Percentiles rank a stretch among this genome's conserved stretches.
Evolutionary conservation across 1,139 yeast genomes (phyloP).

Genomic region (Nakaseomyces bracarensis): DNA sequence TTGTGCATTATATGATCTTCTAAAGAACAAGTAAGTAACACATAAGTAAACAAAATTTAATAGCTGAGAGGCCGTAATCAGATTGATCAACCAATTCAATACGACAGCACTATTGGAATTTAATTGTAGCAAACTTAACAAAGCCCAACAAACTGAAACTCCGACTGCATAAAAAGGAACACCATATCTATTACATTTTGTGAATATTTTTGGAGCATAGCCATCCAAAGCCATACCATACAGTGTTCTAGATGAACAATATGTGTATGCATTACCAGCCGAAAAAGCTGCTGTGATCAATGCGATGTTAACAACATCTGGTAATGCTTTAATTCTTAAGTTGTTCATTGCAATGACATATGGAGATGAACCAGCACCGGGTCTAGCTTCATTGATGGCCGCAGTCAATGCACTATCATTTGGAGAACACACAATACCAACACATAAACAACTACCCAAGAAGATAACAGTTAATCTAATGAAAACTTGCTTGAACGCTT

Average conservation of each 20-base stretch:
- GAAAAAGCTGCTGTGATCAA: conserved; percentile 57
- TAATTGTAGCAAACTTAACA: conserved; percentile 45
- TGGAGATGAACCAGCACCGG: conserved; percentile 58
- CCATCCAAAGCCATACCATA: conserved; percentile 54
- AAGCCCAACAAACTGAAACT: conserved; percentile 40
- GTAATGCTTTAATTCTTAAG: conserved; percentile 45
- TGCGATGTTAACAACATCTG: conserved; percentile 56
- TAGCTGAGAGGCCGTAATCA: conserved; percentile 74
- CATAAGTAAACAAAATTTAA: conserved; percentile 62
- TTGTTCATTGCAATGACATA: conserved; percentile 56
- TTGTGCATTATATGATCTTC: conserved; percentile 53
- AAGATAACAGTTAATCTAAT: conserved; percentile 64
- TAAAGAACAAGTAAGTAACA: conserved; percentile 56
- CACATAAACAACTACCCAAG: conserved; percentile 52
- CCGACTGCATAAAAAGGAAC: conserved; percentile 41
- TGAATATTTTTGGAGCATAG: conserved; percentile 53
- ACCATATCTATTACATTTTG: conserved; percentile 44
- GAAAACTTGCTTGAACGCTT: conserved; percentile 71
- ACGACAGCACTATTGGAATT: conserved; percentile 55
- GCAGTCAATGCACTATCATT: conserved; percentile 40
- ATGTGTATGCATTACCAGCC: conserved; percentile 67
- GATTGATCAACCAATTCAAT: conserved; percentile 63
- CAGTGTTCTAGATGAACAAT: conserved; percentile 50
- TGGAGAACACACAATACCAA: conserved; percentile 50
- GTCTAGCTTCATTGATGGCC: conserved; percentile 40